Percentiles rank a stretch among this genome's conserved stretches.
phyloP scores from a whole-genome alignment of 2,329 filamentous ascomycete genomes.

The Daldinia eschscholtzii region DNA sequence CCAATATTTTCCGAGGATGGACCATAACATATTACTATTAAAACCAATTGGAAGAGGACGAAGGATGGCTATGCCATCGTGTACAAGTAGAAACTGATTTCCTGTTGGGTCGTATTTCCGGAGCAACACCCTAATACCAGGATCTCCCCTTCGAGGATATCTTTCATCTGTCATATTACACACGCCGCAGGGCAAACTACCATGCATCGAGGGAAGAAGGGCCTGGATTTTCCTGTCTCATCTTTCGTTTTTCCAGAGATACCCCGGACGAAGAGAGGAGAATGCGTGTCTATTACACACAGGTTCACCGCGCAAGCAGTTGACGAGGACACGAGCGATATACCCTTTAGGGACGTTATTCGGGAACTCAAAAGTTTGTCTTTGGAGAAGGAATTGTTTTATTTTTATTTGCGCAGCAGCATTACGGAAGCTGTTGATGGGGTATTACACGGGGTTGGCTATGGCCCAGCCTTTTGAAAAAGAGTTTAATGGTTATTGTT shows the following conservation, averaged over 20 bases:
- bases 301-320: slow-evolving; percentile 42
- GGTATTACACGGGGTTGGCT: slow-evolving; percentile 31
- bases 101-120: slow-evolving; percentile 44
- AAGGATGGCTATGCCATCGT: slow-evolving; percentile 49
- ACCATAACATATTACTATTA: slow-evolving; percentile 29
- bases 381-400: slow-evolving; percentile 33
- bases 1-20: slow-evolving; percentile 18
- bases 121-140: slow-evolving; percentile 43
- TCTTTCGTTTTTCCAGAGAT: slow-evolving; percentile 50
- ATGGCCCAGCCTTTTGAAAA: slow-evolving; percentile 36
- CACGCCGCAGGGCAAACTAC: slow-evolving; percentile 49
- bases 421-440: slow-evolving; percentile 25
- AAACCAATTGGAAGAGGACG: slow-evolving; percentile 30
- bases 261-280: slow-evolving; percentile 48
- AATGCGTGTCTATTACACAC: slow-evolving; percentile 37
- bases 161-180: slow-evolving; percentile 51
- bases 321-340: slow-evolving; percentile 46
- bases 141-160: slow-evolving; percentile 46
- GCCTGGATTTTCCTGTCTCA: slow-evolving; percentile 50
- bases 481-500: slow-evolving; percentile 42
- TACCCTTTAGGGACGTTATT: slow-evolving; percentile 40
- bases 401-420: slow-evolving; percentile 27
- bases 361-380: slow-evolving; percentile 44
- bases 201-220: slow-evolving; percentile 48
- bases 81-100: slow-evolving; percentile 49